Conservation (phyloP, 2,329 filamentous ascomycete species). For the Cercospora sp. region DNA sequence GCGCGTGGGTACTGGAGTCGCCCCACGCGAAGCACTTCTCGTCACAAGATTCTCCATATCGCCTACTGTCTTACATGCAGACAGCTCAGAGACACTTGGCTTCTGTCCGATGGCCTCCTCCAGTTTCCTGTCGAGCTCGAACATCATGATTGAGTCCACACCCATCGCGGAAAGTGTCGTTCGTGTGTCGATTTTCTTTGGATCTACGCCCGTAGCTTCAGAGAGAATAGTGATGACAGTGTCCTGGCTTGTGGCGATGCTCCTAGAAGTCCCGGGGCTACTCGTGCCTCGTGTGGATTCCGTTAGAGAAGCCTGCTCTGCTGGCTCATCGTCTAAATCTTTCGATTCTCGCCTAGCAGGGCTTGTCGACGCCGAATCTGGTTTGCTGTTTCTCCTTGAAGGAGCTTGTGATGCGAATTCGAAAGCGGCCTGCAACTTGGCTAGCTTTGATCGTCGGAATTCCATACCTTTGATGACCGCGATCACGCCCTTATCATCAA, state of each 20-base stretch:
- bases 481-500: constrained; percentile 15
- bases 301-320: not conserved
- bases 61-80: constrained; percentile 18
- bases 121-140: constrained; percentile 21
- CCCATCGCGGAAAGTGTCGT: constrained; percentile 19
- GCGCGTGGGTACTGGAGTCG: not conserved
- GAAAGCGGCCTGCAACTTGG: constrained; percentile 16
- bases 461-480: constrained; percentile 23
- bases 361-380: not conserved
- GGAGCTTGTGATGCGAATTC: constrained; percentile 2
- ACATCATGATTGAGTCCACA: constrained; percentile 25
- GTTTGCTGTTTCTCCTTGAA: not conserved
- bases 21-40: constrained; percentile 1
- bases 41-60: constrained; percentile 20
- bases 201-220: constrained; percentile 17
- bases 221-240: constrained; percentile 12
- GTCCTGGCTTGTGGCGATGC: not conserved
- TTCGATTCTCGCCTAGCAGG: not conserved
- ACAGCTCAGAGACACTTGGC: constrained; percentile 14
- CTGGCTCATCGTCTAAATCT: not conserved
- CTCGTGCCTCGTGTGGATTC: not conserved
- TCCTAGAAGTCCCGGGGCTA: constrained; percentile 6
- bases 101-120: constrained; percentile 11
- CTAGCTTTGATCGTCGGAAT: constrained; percentile 17
- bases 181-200: constrained; percentile 11